Percentiles rank a stretch among this genome's conserved stretches.
phyloP scores from a whole-genome alignment of 2,329 filamentous ascomycete genomes.

The Exophiala spinifera region DNA sequence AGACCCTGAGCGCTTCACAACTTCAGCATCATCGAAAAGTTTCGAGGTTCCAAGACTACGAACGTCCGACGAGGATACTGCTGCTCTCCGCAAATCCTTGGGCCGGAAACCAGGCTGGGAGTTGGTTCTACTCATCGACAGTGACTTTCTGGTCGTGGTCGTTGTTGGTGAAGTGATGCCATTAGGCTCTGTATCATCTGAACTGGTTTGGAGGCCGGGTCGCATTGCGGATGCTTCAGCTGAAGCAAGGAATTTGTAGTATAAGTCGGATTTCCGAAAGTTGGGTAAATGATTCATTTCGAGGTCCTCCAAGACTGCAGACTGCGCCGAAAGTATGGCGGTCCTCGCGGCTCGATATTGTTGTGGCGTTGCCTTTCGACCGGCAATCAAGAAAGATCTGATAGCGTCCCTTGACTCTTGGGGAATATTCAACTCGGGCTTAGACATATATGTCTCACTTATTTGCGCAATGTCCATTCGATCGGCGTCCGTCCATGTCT shows the following conservation, averaged over 20 bases:
- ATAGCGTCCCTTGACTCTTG: constrained; percentile 67
- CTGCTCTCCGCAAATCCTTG: constrained; percentile 57
- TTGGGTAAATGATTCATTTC: constrained; percentile 73
- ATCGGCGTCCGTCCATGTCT: constrained; percentile 76
- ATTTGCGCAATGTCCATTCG: constrained; percentile 86
- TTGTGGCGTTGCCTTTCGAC: constrained; percentile 68
- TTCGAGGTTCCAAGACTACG: constrained; percentile 43
- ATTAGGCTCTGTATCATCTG: constrained; percentile 12
- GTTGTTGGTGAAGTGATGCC: not conserved
- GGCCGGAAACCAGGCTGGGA: constrained; percentile 46
- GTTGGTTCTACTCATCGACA: constrained; percentile 47
- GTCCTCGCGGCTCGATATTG: constrained; percentile 82
- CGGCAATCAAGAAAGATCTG: constrained; percentile 73
- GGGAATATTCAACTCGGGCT: constrained; percentile 74
- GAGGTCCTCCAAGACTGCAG: constrained; percentile 78
- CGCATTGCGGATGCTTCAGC: constrained; percentile 59
- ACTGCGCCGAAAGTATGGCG: constrained; percentile 78
- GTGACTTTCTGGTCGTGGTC: constrained; percentile 31
- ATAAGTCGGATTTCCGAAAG: constrained; percentile 91
- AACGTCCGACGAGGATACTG: constrained; percentile 60
- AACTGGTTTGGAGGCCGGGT: constrained; percentile 15
- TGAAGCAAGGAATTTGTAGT: constrained; percentile 91
- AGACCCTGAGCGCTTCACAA: constrained; percentile 12
- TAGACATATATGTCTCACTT: constrained; percentile 81
- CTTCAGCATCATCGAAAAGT: constrained; percentile 42